phyloP scores from a whole-genome alignment of 768 basidiomycete species.

The Crepidotus variabilis region DNA sequence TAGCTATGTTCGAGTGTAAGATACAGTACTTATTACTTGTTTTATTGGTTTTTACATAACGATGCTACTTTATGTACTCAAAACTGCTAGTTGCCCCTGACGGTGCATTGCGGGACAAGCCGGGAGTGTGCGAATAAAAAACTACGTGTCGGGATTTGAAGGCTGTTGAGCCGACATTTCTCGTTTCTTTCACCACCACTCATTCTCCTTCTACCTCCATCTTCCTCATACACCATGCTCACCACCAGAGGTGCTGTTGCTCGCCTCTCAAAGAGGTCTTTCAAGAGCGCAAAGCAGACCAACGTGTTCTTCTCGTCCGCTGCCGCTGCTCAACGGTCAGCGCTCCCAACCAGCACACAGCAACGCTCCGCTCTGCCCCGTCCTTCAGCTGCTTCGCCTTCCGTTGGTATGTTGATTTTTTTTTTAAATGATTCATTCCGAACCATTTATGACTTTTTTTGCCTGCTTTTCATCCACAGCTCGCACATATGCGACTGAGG shows the following conservation, averaged over 20 bases:
- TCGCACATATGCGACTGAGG: constrained; percentile 91
- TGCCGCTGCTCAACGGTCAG: constrained; percentile 52
- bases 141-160: constrained; percentile 42
- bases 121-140: constrained; percentile 48
- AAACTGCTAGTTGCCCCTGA: neutral
- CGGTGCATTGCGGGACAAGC: constrained; percentile 32
- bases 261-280: constrained; percentile 83
- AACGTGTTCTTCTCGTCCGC: constrained; percentile 81
- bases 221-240: constrained; percentile 59
- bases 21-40: neutral
- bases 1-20: neutral
- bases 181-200: constrained; percentile 19
- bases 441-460: constrained; percentile 13
- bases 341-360: constrained; percentile 38
- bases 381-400: constrained; percentile 42
- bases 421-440: constrained; percentile 12
- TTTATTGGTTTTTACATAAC: neutral
- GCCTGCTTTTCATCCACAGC: constrained; percentile 33
- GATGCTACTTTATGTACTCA: neutral
- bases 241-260: constrained; percentile 83
- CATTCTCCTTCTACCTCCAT: constrained; percentile 18
- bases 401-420: constrained; percentile 40
- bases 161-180: constrained; percentile 10
- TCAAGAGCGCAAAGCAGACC: constrained; percentile 70
- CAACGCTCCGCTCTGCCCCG: constrained; percentile 47